Conservation (phyloP, 192 early-diverging fungal species). For the Coemansia erecta region DNA sequence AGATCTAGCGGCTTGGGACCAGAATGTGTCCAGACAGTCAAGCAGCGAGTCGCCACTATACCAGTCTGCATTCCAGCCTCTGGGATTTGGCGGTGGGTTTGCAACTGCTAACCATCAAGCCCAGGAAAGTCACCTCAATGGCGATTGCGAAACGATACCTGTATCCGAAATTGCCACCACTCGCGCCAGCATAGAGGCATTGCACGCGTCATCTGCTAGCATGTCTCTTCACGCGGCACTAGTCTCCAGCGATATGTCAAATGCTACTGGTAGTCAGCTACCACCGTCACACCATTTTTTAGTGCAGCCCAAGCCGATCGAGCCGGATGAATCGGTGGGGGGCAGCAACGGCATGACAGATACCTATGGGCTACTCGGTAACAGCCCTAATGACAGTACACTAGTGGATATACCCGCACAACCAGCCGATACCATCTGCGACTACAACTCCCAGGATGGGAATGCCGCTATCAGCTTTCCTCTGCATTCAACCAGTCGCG, state of each 20-base stretch:
- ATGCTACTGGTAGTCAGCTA: not conserved
- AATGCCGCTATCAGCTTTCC: not conserved
- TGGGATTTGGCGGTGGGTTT: conserved; percentile 13
- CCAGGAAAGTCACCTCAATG: conserved; percentile 1
- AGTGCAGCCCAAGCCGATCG: conserved; percentile 25
- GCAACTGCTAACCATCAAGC: not conserved
- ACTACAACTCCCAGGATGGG: no score
- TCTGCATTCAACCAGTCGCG: conserved; percentile 19
- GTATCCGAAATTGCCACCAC: not conserved
- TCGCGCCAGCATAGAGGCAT: not conserved
- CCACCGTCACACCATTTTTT: conserved; percentile 24
- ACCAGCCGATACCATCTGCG: no score
- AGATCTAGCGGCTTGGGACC: conserved; percentile 29
- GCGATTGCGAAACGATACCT: not conserved
- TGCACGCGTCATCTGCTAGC: not conserved
- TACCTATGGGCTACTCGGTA: no score
- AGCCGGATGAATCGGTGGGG: conserved; percentile 14
- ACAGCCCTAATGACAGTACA: no score
- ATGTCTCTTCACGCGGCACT: not conserved
- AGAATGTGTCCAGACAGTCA: conserved; percentile 10
- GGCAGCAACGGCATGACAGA: not conserved
- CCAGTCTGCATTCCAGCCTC: conserved; percentile 8
- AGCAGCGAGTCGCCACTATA: conserved; percentile 12
- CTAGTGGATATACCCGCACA: no score
- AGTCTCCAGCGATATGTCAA: not conserved